These are phyloP conservation scores for Eutrema japonicum DNA, from an alignment of 345 rosid species.

Conservation along the genomic window DNA sequence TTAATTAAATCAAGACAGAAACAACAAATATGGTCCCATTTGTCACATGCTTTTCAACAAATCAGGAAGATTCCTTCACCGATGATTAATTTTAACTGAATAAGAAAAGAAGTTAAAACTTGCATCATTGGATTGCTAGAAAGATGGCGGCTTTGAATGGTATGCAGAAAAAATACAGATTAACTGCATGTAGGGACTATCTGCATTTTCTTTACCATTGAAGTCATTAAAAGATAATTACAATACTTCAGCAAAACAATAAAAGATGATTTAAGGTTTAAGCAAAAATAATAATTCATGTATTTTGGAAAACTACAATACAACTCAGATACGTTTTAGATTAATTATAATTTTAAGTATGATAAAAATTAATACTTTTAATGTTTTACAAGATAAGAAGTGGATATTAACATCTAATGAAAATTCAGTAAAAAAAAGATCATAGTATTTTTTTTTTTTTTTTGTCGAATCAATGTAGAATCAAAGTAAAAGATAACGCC, in stretches of 20 bases:
- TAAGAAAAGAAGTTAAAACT: constrained; percentile 4
- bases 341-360: too few species aligned
- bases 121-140: not conserved
- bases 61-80: constrained; percentile 16
- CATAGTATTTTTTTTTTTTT: too few species aligned
- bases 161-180: too few species aligned
- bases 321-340: too few species aligned
- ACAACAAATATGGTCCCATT: not conserved
- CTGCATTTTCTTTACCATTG: too few species aligned
- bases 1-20: too few species aligned
- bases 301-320: not conserved
- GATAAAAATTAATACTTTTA: too few species aligned
- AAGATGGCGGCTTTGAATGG: not conserved
- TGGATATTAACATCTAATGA: not conserved
- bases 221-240: not conserved
- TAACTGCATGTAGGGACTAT: too few species aligned
- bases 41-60: constrained; percentile 10
- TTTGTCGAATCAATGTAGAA: not conserved
- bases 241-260: not conserved
- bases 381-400: not conserved
- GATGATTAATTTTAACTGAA: not conserved
- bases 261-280: not conserved
- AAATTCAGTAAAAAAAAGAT: not conserved
- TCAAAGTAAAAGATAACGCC: constrained; percentile 2
- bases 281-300: not conserved